These are phyloP conservation scores for Paraconiothyrium brasiliense DNA, from an alignment of 2,329 filamentous ascomycete species.

Conservation along the genomic window DNA sequence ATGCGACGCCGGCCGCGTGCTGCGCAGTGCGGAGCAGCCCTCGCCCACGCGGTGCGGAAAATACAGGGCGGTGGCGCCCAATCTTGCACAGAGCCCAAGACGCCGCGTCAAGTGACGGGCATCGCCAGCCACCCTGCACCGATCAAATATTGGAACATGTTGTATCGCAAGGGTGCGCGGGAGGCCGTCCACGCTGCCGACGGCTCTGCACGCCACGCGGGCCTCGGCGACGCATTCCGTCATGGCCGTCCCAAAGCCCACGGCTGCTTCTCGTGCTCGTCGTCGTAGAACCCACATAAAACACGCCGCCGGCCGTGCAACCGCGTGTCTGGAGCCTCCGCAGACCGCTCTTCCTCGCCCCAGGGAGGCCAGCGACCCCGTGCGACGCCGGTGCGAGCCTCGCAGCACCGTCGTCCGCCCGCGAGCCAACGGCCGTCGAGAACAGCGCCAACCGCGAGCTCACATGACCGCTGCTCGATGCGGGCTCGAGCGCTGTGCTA, in stretches of 20 bases:
- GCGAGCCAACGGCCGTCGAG: conserved; percentile 40
- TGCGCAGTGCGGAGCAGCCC: no score
- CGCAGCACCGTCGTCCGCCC: conserved; percentile 37
- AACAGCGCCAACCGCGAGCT: conserved; percentile 36
- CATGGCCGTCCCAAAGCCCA: neutral
- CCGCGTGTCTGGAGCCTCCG: conserved; percentile 22
- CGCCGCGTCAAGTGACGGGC: neutral
- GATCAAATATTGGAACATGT: conserved; percentile 13
- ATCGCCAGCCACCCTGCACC: conserved; percentile 9
- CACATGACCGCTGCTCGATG: conserved; percentile 47
- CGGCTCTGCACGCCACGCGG: conserved; percentile 29
- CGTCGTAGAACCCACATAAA: conserved; percentile 25
- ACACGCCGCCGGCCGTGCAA: conserved; percentile 22
- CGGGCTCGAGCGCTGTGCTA: conserved; percentile 33
- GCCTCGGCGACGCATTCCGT: neutral
- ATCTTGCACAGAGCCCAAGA: neutral
- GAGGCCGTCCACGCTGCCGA: neutral
- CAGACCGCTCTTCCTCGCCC: conserved; percentile 40
- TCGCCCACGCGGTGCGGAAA: no score
- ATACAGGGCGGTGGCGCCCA: neutral
- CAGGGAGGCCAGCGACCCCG: conserved; percentile 18
- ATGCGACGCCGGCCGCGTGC: no score
- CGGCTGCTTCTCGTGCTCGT: conserved; percentile 10
- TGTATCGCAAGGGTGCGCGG: conserved; percentile 6
- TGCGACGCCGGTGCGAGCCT: conserved; percentile 19